These are phyloP conservation scores for Colletotrichum echinochloae DNA, from an alignment of 2,329 filamentous ascomycete genomes.

Conservation along the genomic window DNA sequence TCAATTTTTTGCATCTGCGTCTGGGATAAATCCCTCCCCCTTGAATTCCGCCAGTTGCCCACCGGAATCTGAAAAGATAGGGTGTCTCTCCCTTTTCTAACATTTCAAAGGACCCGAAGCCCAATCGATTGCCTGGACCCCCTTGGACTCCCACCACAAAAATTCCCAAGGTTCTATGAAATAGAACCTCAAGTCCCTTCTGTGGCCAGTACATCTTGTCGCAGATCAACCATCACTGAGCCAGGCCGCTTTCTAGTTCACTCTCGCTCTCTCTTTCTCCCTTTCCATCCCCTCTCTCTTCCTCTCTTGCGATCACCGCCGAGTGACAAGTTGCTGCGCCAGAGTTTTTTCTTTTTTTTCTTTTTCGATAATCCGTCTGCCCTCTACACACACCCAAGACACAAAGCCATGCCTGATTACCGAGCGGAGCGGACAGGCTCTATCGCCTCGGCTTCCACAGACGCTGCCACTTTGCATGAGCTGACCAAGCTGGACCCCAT, in stretches of 20 bases:
- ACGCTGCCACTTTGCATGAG: conserved; percentile 49
- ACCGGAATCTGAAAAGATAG: conserved; percentile 29
- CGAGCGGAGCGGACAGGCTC: conserved; percentile 47
- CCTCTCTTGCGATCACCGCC: background rate
- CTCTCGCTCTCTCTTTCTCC: background rate
- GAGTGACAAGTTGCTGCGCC: background rate
- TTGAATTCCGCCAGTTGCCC: conserved; percentile 10
- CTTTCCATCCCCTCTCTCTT: too few species aligned
- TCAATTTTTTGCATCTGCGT: conserved; percentile 24
- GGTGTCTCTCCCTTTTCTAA: conserved; percentile 33
- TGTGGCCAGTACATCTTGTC: background rate
- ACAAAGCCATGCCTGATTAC: conserved; percentile 44
- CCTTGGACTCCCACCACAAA: conserved; percentile 17
- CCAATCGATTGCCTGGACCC: conserved; percentile 7
- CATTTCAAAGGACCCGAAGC: conserved; percentile 27
- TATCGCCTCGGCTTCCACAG: conserved; percentile 52
- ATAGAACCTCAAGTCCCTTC: conserved; percentile 24
- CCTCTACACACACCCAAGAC: background rate
- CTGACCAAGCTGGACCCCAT: conserved; percentile 50
- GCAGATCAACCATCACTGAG: conserved; percentile 1
- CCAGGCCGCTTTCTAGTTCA: background rate
- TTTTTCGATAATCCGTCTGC: background rate
- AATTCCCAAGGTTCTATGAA: conserved; percentile 31
- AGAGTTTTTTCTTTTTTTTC: too few species aligned
- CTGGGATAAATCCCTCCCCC: conserved; percentile 5